Percentiles rank a stretch among this genome's conserved stretches.
Conservation (phyloP, 1,139 yeast species). For the Debaryomyces singareniensis region DNA sequence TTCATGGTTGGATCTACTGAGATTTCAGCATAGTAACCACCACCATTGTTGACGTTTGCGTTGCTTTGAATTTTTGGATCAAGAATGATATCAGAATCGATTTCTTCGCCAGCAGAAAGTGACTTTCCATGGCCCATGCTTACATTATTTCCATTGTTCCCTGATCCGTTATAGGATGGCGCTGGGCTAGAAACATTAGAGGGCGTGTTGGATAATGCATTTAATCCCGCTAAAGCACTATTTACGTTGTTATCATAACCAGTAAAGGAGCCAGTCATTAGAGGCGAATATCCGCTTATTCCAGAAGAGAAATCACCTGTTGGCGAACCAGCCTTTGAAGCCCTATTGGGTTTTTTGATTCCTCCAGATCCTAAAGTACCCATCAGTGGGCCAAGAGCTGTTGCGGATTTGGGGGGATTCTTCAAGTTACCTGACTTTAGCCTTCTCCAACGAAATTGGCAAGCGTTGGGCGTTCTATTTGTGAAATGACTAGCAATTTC, state of each 20-base stretch:
- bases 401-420: constrained; percentile 44
- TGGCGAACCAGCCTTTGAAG: constrained; percentile 2
- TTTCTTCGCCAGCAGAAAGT: constrained; percentile 11
- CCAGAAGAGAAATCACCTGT: constrained; percentile 11
- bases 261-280: constrained; percentile 32
- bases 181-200: constrained; percentile 27
- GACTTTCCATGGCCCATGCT: constrained; percentile 3
- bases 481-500: constrained; percentile 64
- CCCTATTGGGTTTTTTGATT: constrained; percentile 18
- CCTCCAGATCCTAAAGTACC: constrained; percentile 2
- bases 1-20: constrained; percentile 45
- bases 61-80: constrained; percentile 31
- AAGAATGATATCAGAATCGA: constrained; percentile 21
- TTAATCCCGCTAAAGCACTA: constrained; percentile 43
- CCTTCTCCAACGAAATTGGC: constrained; percentile 76
- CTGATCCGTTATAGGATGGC: constrained; percentile 14
- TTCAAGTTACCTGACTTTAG: constrained; percentile 59
- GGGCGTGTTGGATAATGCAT: constrained; percentile 36
- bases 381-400: constrained; percentile 13
- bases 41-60: constrained; percentile 25
- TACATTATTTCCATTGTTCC: constrained; percentile 12
- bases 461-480: constrained; percentile 70
- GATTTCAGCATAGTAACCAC: constrained; percentile 45
- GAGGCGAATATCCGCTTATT: constrained; percentile 30
- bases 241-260: constrained; percentile 39